Base-by-base conservation (phyloP, 2,329 filamentous ascomycete species). In the Fusarium chlamydosporum region DNA sequence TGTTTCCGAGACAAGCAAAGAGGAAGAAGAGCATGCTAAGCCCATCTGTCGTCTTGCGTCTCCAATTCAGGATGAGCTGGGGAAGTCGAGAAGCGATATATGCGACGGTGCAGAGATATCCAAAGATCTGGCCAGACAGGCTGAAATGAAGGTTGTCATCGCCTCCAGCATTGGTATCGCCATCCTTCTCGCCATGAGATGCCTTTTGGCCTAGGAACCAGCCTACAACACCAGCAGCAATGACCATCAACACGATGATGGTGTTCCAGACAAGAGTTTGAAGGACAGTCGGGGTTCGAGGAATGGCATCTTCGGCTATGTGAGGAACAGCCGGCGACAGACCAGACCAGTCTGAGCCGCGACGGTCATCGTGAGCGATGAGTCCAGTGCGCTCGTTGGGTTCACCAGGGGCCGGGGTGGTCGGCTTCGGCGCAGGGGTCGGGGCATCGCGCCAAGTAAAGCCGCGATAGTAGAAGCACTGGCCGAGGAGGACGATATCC, bases 391-490 rank as follows among this genome's bases (percentile, higher is more conserved):
- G 82, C 77, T 91, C 88, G 67, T 81, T 80, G 12, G 84, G 80
- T 63, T 81, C 80, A 71, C 78, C 57, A 68, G 68, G 55, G 41
- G 72, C 48, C 10, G 62, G 74, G 31, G 75, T 75, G 27, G 78
- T 72, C 56, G 82, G 72, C 75, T 84, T 85, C 43, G 81, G 74
- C 40, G 77, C 72, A 11, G 83, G 76, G 9, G 80, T 75, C 15
- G 85, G 79, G 57, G 88, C 82, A 67, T 90, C 88, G 53, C 79
- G 82, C 83, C 85, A 87, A 3, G 88, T 89, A 71, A 97, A 96
- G 5, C 94, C 94, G 53, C 92, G 89, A 79, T 99, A 99, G 82
- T 97, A 98, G 82, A 98, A 97, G 79, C 93, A 97, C 80, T 99
- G 96, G 1, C 84, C 86, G 0, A 98, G 83, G 2, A 99, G 85